Base-by-base conservation (phyloP, 2,329 filamentous ascomycete genomes). In the Bretziella fagacearum region DNA sequence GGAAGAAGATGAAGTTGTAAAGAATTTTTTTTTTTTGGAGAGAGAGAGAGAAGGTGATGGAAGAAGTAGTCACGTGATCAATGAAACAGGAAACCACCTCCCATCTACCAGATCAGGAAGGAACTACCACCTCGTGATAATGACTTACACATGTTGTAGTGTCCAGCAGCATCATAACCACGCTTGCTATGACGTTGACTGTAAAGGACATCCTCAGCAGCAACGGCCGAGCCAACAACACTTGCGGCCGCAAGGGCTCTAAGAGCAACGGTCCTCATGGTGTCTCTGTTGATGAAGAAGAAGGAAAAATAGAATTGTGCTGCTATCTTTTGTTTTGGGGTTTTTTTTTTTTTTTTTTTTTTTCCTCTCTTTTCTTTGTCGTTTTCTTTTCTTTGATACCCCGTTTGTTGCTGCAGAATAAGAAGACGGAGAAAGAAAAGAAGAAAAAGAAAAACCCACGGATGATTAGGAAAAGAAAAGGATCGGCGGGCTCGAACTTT, bases 91-190 rank as follows among this genome's bases (percentile, higher is more conserved):
- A 7, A 7, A 33, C 18, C 13, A 7, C 30, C 6, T 15, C 30
- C n/a, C 18, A 33, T 33, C 30, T n/a, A n/a, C n/a, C n/a, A n/a
- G n/a, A n/a, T n/a, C n/a, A n/a, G n/a, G n/a, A n/a, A n/a, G n/a
- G n/a, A n/a, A 15, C n/a, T 17, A 8, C 4, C 5, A 17, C 3
- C 25, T 11, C 13, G 25, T 29, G n/a, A n/a, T 6, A n/a, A n/a
- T n/a, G 11, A 55, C 62, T 26, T 58, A 64, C 62, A 72, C 49
- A 74, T 67, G 56, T 73, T 73, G 56, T 66, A 73, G 53, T 73
- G 64, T 29, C 69, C 69, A 3, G 63, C 56, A 20, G 58, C 58
- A 53, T 72, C 65, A 40, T 69, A 59, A 51, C 64, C 67, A 27
- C 71, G 68, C 61, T 71, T 74, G 33, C 56, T 54, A 33, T 70